These are phyloP conservation scores for Alternaria ventricosa DNA, from an alignment of 2,329 filamentous ascomycete genomes.

Conservation along the genomic window DNA sequence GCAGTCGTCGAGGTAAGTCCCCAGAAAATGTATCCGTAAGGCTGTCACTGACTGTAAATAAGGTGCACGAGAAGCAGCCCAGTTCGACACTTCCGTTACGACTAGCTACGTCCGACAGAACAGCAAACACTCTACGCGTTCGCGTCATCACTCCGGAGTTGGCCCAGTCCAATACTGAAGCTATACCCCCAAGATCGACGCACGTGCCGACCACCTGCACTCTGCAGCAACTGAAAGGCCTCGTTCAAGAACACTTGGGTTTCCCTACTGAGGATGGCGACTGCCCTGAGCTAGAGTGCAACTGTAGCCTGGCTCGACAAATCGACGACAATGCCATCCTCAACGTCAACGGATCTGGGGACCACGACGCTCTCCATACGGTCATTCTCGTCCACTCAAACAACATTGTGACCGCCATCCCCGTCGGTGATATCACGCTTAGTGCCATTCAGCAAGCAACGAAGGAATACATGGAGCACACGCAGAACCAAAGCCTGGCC, in stretches of 20 bases:
- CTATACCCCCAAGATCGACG: background rate
- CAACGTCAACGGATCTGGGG: background rate
- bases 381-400: rapidly evolving
- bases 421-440: rapidly evolving
- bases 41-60: too few species aligned
- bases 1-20: background rate
- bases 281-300: background rate
- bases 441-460: background rate
- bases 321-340: background rate
- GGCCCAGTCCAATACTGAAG: background rate
- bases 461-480: background rate
- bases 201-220: background rate
- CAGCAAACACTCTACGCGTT: background rate
- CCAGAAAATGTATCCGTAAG: too few species aligned
- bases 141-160: background rate
- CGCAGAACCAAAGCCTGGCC: too few species aligned
- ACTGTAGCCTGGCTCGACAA: background rate
- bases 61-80: background rate
- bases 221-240: background rate
- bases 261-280: rapidly evolving
- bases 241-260: background rate
- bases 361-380: background rate
- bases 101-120: background rate
- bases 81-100: rapidly evolving
- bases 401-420: background rate